phyloP scores from a whole-genome alignment of 768 basidiomycete genomes.

The Boletus vinaceobasis region DNA sequence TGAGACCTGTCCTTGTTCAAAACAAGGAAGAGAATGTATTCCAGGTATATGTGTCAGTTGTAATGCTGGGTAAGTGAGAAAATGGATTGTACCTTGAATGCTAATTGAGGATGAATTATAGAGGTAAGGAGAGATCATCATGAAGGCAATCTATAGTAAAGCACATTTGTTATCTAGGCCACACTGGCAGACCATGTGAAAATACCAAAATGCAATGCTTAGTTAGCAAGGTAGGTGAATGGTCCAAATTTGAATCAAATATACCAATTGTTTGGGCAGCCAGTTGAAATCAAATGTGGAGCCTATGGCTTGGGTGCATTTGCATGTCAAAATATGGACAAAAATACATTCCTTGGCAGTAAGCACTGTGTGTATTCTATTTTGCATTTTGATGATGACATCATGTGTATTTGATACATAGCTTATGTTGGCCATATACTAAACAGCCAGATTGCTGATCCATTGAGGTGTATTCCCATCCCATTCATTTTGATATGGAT shows the following conservation, averaged over 20 bases:
- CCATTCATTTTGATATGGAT: background rate
- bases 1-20: constrained; percentile 37
- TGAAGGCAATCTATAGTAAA: background rate
- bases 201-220: constrained; percentile 30
- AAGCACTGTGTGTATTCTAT: background rate
- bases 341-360: constrained; percentile 34
- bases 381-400: background rate
- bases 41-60: constrained; percentile 49
- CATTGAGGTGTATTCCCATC: background rate
- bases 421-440: constrained; percentile 40
- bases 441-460: constrained; percentile 6
- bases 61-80: constrained; percentile 37
- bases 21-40: constrained; percentile 44
- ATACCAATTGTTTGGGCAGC: constrained; percentile 22
- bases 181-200: constrained; percentile 16
- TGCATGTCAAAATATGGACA: constrained; percentile 27
- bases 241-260: background rate
- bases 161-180: constrained; percentile 12
- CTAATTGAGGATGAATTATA: constrained; percentile 1
- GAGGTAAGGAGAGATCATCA: constrained; percentile 16
- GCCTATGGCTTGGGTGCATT: constrained; percentile 46
- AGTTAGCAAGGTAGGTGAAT: constrained; percentile 18
- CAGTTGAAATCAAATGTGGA: constrained; percentile 34
- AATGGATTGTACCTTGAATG: background rate
- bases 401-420: too few relatives aligned